phyloP scores from a whole-genome alignment of 257 asterid genomes.

The Mitragyna speciosa region DNA sequence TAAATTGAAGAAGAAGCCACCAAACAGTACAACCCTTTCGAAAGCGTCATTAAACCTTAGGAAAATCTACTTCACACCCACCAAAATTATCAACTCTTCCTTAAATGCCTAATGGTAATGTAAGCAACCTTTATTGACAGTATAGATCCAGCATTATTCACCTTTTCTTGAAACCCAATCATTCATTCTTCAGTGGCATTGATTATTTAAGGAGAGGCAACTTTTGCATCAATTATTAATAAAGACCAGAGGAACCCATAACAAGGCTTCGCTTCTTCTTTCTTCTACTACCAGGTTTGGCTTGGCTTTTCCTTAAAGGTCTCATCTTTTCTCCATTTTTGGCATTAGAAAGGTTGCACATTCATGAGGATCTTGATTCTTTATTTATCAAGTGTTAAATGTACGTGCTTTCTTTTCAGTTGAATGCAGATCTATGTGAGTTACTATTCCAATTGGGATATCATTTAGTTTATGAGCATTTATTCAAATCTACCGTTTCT shows the following conservation, averaged over 20 bases:
- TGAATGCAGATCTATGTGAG: slow-evolving; percentile 1
- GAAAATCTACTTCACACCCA: slow-evolving; percentile 38
- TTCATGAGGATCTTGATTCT: background rate
- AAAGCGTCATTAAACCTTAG: slow-evolving; percentile 47
- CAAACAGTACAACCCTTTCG: slow-evolving; percentile 19
- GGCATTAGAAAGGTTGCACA: background rate
- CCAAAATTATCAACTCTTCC: slow-evolving; percentile 5
- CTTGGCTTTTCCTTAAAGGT: background rate
- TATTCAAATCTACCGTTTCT: background rate
- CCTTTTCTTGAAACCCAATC: slow-evolving; percentile 9
- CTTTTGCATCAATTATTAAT: slow-evolving; percentile 1
- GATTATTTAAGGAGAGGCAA: background rate
- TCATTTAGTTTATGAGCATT: background rate
- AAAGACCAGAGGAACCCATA: background rate
- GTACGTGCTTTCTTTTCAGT: background rate
- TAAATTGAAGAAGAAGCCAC: slow-evolving; percentile 21
- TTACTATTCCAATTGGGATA: background rate
- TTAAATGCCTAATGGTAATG: background rate
- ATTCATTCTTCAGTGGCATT: background rate
- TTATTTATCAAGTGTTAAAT: background rate
- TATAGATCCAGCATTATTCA: background rate
- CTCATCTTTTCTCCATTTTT: background rate
- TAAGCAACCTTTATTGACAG: slow-evolving; percentile 4
- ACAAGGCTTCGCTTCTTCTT: slow-evolving; percentile 4
- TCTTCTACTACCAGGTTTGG: slow-evolving; percentile 6